Evolutionary conservation across 2,329 filamentous ascomycete genomes (phyloP), one percentile per base, ranked within the genome.

Genomic region (Ophiobolus disseminans): DNA sequence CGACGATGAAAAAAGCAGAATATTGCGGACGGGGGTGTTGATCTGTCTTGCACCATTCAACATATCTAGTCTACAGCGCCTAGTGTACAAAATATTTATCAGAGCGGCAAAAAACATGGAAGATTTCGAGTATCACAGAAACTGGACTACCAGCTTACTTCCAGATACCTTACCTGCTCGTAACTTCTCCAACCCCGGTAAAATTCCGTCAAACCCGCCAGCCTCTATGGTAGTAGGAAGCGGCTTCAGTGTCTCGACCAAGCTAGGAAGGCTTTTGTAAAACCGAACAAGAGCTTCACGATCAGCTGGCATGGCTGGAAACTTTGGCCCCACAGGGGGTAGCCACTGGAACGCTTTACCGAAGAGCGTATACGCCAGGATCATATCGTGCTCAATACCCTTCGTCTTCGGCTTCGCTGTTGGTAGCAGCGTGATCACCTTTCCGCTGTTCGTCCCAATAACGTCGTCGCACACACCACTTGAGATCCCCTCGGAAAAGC

Each of bases 401-500:
- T 51, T 45, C 1, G 53, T 23, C n/a, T 56, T 59, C 2, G 57
- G 40, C 23, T 60, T 56, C 6, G 53, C 55, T 16, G 23, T 31
- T 11, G 48, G 44, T 1, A 72, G 49, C 13, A 72, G 57, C 0
- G 56, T 57, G 5, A 72, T 39, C 3, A 72, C 65, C 40, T 66
- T 65, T 3, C 69, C 69, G 7, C 67, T 68, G 3, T 58, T 58
- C 3, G 41, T 25, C 25, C 53, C 51, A 6, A 68, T 19, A 1
- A 70, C 53, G 23, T 51, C 39, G 9, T 57, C 68, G 32, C 69
- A 71, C 5, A 70, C 53, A 3, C 63, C 44, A 1, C 58, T 58
- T 3, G 72, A 73, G 2, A 58, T 50, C 6, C 63, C 62, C 30
- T 72, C 69, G 2, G 64, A 68, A 37, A 64, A 66, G 45, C 69